Evolutionary conservation across 192 early-diverging fungal species (phyloP), one percentile per base, ranked within the genome.

Genomic region (Umbelopsis ramanniana): DNA sequence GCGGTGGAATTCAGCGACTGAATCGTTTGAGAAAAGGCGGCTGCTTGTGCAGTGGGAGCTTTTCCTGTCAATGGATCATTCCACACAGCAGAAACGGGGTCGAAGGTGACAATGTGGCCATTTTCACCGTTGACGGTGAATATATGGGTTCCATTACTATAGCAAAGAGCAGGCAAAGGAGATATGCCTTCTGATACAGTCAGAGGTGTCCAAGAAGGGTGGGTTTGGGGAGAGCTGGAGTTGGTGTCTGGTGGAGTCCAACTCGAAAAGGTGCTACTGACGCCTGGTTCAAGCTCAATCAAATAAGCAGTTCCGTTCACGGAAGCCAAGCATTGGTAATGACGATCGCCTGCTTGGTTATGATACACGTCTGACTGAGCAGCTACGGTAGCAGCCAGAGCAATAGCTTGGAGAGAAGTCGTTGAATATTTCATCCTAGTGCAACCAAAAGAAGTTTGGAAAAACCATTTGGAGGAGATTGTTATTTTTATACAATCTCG

Each of bases 41-140:
- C 12, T 37, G 57, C 57, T 63, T 63, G 57, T 17, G 57, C 29
- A 63, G 57, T 63, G 15, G 57, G 29, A 63, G 57, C 57, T 63
- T 63, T 63, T 37, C 57, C 57, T 3, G 14, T 17, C 6, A 63
- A 35, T n/a, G 57, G 57, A 37, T 63, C 57, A 37, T 37, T 35
- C 57, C 57, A 63, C 12, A 63, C 14, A 37, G 57, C 26, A 14
- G 57, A 26, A 29, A 37, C 17, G 33, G 57, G 57, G 12, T 63
- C 57, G 19, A 29, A 63, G 29, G 57, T 63, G 17, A 63, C 57
- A 19, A 63, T 63, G 17, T 63, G 57, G 26, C 57, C 57, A 37
- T 63, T 63, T 19, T 63, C 24, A n/a, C 57, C 19, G 33, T 63
- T 63, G 29, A 63, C 8, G 37, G 57, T 63, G 5, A 63, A 63